Conservation (phyloP, 495 filamentous ascomycete species). For the Penicillium riverlandense region DNA sequence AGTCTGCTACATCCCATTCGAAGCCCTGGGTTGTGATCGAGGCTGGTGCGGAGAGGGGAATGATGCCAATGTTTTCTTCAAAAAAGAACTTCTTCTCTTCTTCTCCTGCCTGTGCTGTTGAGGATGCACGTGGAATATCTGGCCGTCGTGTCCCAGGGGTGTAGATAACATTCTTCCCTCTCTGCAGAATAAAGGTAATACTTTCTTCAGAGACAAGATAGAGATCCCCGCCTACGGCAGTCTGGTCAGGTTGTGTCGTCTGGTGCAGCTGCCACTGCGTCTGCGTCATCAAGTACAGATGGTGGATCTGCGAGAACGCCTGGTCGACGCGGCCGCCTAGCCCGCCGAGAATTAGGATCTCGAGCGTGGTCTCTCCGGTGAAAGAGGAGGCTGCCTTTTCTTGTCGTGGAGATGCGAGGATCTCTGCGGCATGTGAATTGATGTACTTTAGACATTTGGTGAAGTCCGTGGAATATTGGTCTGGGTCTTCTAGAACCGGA, state of each 20-base stretch:
- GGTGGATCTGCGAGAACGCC: constrained; percentile 78
- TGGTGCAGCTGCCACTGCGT: constrained; percentile 1
- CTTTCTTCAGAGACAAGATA: constrained; percentile 73
- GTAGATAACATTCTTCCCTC: constrained; percentile 61
- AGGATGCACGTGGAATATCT: background rate
- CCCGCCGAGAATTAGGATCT: constrained; percentile 70
- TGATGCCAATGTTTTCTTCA: constrained; percentile 70
- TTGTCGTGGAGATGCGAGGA: constrained; percentile 15
- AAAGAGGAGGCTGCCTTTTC: background rate
- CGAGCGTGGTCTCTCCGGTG: constrained; percentile 11
- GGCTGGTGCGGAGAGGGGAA: constrained; percentile 70
- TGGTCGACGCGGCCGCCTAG: constrained; percentile 89
- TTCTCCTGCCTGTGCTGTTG: background rate
- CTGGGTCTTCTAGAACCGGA: constrained; percentile 54
- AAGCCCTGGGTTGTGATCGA: constrained; percentile 70
- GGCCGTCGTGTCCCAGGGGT: constrained; percentile 41
- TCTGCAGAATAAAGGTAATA: constrained; percentile 68
- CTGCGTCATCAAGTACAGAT: constrained; percentile 48
- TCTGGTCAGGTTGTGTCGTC: background rate
- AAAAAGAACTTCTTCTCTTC: constrained; percentile 21
- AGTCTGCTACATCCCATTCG: constrained; percentile 81
- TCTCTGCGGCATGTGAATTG: constrained; percentile 19
- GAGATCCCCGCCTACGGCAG: constrained; percentile 30
- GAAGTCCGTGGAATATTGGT: constrained; percentile 84
- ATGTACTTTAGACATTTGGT: constrained; percentile 68